Evolutionary conservation across 805 yeast genomes (phyloP).

Genomic region (Metschnikowia amazonensis): DNA sequence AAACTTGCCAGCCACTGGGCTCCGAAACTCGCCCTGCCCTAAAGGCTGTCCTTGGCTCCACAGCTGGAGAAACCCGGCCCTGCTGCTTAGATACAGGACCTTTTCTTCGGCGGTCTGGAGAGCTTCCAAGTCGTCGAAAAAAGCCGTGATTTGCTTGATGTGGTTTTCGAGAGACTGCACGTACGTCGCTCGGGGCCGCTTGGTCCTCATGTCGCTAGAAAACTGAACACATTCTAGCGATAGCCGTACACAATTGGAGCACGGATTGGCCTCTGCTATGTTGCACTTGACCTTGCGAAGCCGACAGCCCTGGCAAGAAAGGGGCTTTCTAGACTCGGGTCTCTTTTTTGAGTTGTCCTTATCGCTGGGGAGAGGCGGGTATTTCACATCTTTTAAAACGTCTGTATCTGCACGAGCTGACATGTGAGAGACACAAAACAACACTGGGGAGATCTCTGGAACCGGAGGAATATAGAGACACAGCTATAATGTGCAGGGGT

Average conservation of each 20-base stretch:
- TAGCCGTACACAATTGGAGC: slow-evolving; percentile 43
- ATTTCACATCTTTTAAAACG: neutral
- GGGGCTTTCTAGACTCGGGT: slow-evolving; percentile 9
- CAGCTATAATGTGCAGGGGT: neutral
- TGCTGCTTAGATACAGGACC: slow-evolving; percentile 19
- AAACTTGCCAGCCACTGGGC: neutral
- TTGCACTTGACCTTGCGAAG: slow-evolving; percentile 47
- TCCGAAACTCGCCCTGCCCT: slow-evolving; percentile 11
- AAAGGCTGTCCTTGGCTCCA: slow-evolving; percentile 28
- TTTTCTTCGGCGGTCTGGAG: slow-evolving; percentile 20
- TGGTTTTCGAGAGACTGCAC: slow-evolving; percentile 43
- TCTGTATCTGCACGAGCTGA: slow-evolving; percentile 2
- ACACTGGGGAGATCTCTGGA: neutral
- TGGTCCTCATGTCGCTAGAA: slow-evolving; percentile 48
- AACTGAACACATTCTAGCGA: slow-evolving; percentile 45
- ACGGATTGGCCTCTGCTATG: slow-evolving; percentile 38
- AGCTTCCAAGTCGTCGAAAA: slow-evolving; percentile 25
- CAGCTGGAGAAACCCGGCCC: slow-evolving; percentile 15
- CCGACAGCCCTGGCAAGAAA: slow-evolving; percentile 40
- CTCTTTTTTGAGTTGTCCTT: neutral
- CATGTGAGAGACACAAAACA: slow-evolving; percentile 3
- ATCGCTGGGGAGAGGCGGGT: neutral
- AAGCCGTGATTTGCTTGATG: slow-evolving; percentile 22
- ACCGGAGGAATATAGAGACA: neutral
- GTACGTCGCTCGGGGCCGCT: slow-evolving; percentile 47